Base-by-base conservation (phyloP, 2,329 filamentous ascomycete species). In the Ceratocystis cubensis region DNA sequence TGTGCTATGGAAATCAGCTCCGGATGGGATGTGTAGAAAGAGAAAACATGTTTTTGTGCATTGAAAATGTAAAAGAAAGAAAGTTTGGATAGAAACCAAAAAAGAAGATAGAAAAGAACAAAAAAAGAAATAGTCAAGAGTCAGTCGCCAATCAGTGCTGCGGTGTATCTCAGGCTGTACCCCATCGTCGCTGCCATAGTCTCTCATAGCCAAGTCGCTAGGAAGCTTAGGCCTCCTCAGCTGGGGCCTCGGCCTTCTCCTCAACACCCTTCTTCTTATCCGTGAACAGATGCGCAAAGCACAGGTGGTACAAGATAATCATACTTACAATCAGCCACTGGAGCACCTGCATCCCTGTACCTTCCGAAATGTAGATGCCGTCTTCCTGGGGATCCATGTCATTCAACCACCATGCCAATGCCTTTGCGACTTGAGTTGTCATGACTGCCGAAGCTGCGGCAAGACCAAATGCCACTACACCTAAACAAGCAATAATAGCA, bases 241-340 rank as follows among this genome's bases (percentile, higher is more conserved):
- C 30, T 17, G 61, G 4, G 20, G 10, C 53, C 13, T 64, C 65
- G 1, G 30, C 46, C 48, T 64, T 57, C 57, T 56, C 28, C 25
- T n/a, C 59, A 22, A 20, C 37, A 17, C 33, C 57, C 48, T 64
- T 59, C 57, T 67, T 67, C 66, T 65, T 65, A 37, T 63, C 63
- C 15, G 63, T 67, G 22, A 67, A 67, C 13, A 67, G 25, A n/a
- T 66, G 64, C 5, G 67, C 48, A 61, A 68, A 68, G 61, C 64
- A 68, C 25, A 68, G 20, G 45, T 68, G 64, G 30, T 68, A 68
- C 59, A 68, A 10, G 28, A 68, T 66, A 44, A 68, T 63, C 67
- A 68, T 63, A 6, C 59, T 50, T 28, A 65, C 64, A 61, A 68
- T 68, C 45, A 66, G 50, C 67, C 67, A 68, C 59, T 68, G 67